Conservation (phyloP, 164 flowering plant species). For the Litsea cubeba region DNA sequence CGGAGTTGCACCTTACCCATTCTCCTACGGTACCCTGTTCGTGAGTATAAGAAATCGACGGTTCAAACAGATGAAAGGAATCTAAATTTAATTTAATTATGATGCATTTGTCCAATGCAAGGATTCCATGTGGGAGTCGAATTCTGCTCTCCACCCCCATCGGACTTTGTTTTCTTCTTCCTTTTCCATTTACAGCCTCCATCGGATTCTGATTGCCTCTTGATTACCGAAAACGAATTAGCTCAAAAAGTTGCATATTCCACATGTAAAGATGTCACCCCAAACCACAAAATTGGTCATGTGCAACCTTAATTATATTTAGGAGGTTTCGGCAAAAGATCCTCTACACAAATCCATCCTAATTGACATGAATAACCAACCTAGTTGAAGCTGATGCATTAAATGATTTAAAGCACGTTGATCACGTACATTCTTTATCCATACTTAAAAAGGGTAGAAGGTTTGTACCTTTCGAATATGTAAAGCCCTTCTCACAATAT, state of each 20-base stretch:
- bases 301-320: neutral
- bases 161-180: neutral
- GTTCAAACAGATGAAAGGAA: neutral
- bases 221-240: neutral
- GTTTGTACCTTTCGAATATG: constrained; percentile 34
- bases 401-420: neutral
- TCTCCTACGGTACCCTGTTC: neutral
- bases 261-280: too few relatives aligned
- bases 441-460: neutral
- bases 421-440: neutral
- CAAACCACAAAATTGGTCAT: neutral
- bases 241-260: too few relatives aligned
- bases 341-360: neutral
- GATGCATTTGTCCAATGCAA: neutral
- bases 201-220: neutral
- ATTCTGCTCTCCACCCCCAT: neutral
- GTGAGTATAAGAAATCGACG: neutral
- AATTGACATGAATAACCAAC: neutral
- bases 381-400: neutral
- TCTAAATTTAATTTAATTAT: neutral
- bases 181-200: neutral
- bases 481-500: constrained; percentile 36
- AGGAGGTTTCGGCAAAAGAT: neutral
- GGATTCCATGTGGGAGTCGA: neutral
- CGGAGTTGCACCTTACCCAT: constrained; percentile 8